Conservation (phyloP, 192 early-diverging fungal species). For the Coemansia sp. region DNA sequence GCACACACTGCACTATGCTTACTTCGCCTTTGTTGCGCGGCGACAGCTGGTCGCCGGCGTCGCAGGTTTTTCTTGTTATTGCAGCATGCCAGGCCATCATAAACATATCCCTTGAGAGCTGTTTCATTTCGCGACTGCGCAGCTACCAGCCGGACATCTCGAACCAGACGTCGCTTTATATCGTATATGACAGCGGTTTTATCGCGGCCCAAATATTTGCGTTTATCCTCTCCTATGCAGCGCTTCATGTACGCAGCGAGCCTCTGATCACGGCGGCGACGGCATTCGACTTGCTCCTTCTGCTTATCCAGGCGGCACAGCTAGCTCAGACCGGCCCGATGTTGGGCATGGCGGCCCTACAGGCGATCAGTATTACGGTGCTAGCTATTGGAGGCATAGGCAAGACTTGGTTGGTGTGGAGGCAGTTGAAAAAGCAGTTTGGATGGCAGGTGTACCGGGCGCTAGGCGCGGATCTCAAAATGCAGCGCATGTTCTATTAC, state of each 20-base stretch:
- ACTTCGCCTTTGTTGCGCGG: constrained; percentile 28
- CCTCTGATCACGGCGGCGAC: constrained; percentile 34
- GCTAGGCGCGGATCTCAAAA: constrained; percentile 49
- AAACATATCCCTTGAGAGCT: constrained; percentile 32
- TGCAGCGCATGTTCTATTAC: constrained; percentile 55
- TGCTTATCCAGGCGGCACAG: constrained; percentile 29
- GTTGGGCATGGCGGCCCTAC: constrained; percentile 19
- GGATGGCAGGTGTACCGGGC: constrained; percentile 57
- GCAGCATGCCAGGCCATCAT: constrained; percentile 20
- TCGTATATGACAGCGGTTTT: constrained; percentile 33
- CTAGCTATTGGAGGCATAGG: constrained; percentile 23
- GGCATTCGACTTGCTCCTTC: constrained; percentile 36
- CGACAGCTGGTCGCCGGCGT: constrained; percentile 35
- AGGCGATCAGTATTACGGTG: constrained; percentile 24
- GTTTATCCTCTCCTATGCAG: constrained; percentile 17
- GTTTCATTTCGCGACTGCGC: constrained; percentile 22
- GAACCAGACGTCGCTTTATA: constrained; percentile 25
- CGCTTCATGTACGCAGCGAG: constrained; percentile 30
- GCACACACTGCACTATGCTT: constrained; percentile 9
- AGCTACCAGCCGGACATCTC: not conserved
- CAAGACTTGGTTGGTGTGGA: constrained; percentile 33
- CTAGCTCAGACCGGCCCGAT: constrained; percentile 20
- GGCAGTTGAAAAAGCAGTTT: constrained; percentile 48
- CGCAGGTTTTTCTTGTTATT: constrained; percentile 26
- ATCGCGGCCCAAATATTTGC: constrained; percentile 39